A percentile compares a stretch with the other conserved stretches of the same genome.
phyloP scores from a whole-genome alignment of 2,329 filamentous ascomycete species.

The Hypomyces rosellus region DNA sequence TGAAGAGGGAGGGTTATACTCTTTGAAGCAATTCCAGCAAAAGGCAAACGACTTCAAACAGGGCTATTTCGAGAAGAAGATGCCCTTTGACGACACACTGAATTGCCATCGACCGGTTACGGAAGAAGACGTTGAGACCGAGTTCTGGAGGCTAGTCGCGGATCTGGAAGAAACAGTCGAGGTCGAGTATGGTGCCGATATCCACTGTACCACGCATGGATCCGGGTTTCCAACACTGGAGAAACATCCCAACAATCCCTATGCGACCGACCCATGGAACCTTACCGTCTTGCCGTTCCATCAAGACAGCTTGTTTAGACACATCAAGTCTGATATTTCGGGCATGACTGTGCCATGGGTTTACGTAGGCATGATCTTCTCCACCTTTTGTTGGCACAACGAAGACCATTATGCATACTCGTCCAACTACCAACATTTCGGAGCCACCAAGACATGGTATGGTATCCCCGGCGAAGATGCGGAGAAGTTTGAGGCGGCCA shows the following conservation, averaged over 20 bases:
- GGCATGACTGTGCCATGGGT: conserved; percentile 99
- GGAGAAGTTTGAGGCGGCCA: conserved; percentile 89
- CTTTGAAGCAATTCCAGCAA: conserved; percentile 90
- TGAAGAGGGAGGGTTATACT: conserved; percentile 93
- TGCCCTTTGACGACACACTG: conserved; percentile 77
- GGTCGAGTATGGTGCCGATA: conserved; percentile 96
- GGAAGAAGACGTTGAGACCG: conserved; percentile 91
- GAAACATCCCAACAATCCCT: conserved; percentile 77
- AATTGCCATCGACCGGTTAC: conserved; percentile 77
- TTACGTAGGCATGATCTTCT: conserved; percentile 99
- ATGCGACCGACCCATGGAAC: conserved; percentile 91
- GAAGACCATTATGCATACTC: conserved; percentile 98
- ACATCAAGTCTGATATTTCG: conserved; percentile 97
- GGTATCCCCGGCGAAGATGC: conserved; percentile 92
- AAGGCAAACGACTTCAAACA: conserved; percentile 95
- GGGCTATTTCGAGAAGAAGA: conserved; percentile 83
- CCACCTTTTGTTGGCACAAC: conserved; percentile 98
- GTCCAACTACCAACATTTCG: conserved; percentile 96
- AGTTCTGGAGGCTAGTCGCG: conserved; percentile 94
- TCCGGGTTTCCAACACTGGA: conserved; percentile 95
- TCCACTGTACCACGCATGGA: conserved; percentile 95
- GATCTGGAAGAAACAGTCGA: conserved; percentile 93
- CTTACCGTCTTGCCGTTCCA: conserved; percentile 87
- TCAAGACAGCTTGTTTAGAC: conserved; percentile 84
- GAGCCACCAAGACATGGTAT: conserved; percentile 98